Conservation (phyloP, 345 rosid species). For the Citrus sinensis region DVS_A1.0 CM039161.1:3541501-3542000, state of each 20-base stretch:
- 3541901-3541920: too few species aligned
- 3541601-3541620: neutral
- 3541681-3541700: slow-evolving; percentile 34
- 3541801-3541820: neutral
- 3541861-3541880: too few species aligned
- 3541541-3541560: slow-evolving; percentile 26
- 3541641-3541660: slow-evolving; percentile 44
- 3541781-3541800: too few species aligned
- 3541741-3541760: neutral
- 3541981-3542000: neutral
- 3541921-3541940: too few species aligned
- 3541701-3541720: slow-evolving; percentile 40
- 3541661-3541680: slow-evolving; percentile 29
- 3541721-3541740: slow-evolving; percentile 33
- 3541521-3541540: neutral
- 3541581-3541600: slow-evolving; percentile 10
- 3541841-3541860: too few species aligned
- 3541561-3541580: slow-evolving; percentile 16
- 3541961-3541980: neutral
- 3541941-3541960: too few species aligned
- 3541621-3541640: slow-evolving; percentile 26
- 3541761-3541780: neutral
- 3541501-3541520: neutral
- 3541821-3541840: too few species aligned
- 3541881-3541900: too few species aligned